These are phyloP conservation scores for Pleodorina starrii DNA, from an alignment of 139 green algal species.

Conservation along the genomic window DNA sequence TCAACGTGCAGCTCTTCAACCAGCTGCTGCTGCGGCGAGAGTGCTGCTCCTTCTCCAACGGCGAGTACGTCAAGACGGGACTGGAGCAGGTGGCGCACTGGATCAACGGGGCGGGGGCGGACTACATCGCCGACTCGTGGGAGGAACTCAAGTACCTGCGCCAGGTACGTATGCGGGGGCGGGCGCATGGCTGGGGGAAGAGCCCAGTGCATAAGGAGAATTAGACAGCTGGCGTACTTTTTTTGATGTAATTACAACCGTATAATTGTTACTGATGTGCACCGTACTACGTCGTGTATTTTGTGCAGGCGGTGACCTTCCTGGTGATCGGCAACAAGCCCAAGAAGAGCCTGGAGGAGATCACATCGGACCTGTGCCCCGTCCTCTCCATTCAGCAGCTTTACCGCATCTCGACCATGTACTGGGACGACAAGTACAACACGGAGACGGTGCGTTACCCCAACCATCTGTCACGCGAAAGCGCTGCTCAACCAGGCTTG, in stretches of 20 bases:
- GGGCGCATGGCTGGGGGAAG: no score
- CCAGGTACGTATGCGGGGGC: conserved; percentile 83
- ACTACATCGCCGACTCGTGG: conserved; percentile 91
- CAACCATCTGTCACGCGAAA: background rate
- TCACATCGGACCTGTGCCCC: conserved; percentile 96
- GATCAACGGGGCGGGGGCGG: conserved; percentile 82
- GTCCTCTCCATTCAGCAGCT: conserved; percentile 97
- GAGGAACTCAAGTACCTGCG: conserved; percentile 96
- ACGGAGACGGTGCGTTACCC: conserved; percentile 92
- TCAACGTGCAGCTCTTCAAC: conserved; percentile 99
- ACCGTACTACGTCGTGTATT: no score
- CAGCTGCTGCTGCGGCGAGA: conserved; percentile 97
- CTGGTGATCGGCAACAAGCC: conserved; percentile 98
- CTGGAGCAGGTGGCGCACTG: conserved; percentile 96
- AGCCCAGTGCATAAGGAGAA: no score
- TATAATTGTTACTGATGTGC: no score
- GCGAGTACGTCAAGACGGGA: conserved; percentile 98
- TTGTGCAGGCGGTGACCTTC: conserved; percentile 92
- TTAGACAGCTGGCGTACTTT: no score
- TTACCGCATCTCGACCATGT: conserved; percentile 99
- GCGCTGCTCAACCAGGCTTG: background rate
- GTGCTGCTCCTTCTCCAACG: conserved; percentile 99
- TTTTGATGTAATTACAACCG: no score
- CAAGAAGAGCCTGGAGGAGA: conserved; percentile 97
- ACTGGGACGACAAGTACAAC: conserved; percentile 97